Evolutionary conservation across 169 alveolate genomes (phyloP), one percentile per base, ranked within the genome.

Genomic region (Cystoisospora suis): DNA sequence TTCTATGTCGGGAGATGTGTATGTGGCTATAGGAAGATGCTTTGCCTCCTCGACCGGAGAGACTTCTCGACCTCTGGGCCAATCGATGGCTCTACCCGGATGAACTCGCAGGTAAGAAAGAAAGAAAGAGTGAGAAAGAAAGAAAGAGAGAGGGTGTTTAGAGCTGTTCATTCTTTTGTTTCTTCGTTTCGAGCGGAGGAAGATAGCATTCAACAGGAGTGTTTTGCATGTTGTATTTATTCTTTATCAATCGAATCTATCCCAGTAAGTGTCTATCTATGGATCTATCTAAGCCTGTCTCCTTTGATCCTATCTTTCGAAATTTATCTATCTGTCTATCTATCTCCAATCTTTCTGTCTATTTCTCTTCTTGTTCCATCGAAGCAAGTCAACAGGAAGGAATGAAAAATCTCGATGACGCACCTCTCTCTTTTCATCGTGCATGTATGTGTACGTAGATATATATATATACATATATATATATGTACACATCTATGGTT

Each of bases 61-160:
- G 96, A 81, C 86, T 93, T 77, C 94, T 96, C 49, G 98, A 96
- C 86, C 93, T 96, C 38, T 96, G 98, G 98, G 95, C 98, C 23
- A 96, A 96, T 77, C 87, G 98, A 61, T 96, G 98, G 98, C 94
- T 96, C 72, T 94, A 94, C 83, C 93, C 94, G 29, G 96, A 94
- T 56, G 98, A 96, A 81, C 85, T 94, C 47, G 96, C 93, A 65
- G 97, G 96, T 87, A 89, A 90, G 58, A 90, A 92, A 77, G 86
- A 91, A 65, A n/a, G n/a, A n/a, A n/a, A n/a, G n/a, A n/a, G n/a
- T n/a, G n/a, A n/a, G n/a, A n/a, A n/a, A n/a, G n/a, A 75, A 44
- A 27, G 95, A 90, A 27, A 89, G 59, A 65, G 86, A 90, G 29
- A 44, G 45, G 49, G 80, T n/a, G n/a, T n/a, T n/a, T n/a, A n/a